Evolutionary conservation across 192 early-diverging fungal species (phyloP).

Genomic region (Paraglomus occultum): DNA sequence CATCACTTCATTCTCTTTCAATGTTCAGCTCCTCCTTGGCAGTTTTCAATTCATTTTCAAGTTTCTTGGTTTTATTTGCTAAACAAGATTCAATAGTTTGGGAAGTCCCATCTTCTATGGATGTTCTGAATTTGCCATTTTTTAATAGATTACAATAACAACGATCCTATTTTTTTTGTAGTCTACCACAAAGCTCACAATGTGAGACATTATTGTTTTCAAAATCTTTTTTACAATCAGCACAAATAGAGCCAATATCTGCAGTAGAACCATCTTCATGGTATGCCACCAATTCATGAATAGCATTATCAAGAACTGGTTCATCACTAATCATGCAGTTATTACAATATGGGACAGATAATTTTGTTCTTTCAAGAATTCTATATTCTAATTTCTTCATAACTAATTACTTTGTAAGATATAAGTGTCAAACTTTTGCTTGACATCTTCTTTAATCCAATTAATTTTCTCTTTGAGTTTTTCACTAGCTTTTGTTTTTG

Average conservation of each 20-base stretch:
- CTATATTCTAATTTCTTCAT: slow-evolving; percentile 22
- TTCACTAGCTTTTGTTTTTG: slow-evolving; percentile 7
- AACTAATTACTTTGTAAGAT: slow-evolving; percentile 12
- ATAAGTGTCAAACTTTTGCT: slow-evolving; percentile 12
- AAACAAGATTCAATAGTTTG: not conserved
- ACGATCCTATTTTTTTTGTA: slow-evolving; percentile 1
- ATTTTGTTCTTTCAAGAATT: slow-evolving; percentile 11
- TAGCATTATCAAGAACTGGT: slow-evolving; percentile 3
- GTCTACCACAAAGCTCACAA: slow-evolving; percentile 17
- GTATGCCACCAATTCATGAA: not conserved
- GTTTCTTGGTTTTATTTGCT: slow-evolving; percentile 17
- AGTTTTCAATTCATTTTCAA: slow-evolving; percentile 2
- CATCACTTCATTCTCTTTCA: not conserved
- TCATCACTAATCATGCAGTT: not conserved
- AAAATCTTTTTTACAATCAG: slow-evolving; percentile 17
- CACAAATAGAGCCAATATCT: slow-evolving; percentile 19
- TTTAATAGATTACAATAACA: slow-evolving; percentile 4
- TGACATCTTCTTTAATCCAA: slow-evolving; percentile 7
- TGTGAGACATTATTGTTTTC: slow-evolving; percentile 9
- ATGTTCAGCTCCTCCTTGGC: slow-evolving; percentile 6
- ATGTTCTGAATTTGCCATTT: not conserved
- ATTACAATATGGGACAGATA: slow-evolving; percentile 17
- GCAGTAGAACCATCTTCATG: not conserved
- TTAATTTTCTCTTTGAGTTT: slow-evolving; percentile 12
- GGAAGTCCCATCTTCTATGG: not conserved